Base-by-base conservation (phyloP, 2,329 filamentous ascomycete genomes). In the Ceratocystis papillata region DNA sequence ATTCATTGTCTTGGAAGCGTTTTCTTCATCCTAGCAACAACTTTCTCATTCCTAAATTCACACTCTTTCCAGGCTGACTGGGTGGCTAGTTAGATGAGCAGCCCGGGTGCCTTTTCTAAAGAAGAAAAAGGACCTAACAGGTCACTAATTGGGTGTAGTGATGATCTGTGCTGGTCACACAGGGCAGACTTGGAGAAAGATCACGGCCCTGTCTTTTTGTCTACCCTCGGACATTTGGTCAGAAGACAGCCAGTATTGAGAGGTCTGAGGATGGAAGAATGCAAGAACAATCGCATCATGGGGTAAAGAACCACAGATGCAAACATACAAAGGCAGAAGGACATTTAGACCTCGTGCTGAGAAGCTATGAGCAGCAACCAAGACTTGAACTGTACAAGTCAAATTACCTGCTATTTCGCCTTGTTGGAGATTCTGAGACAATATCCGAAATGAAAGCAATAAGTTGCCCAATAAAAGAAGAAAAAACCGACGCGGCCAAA, bases 351-450 rank as follows among this genome's bases (percentile, higher is more conserved):
- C n/a, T 50, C n/a, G n/a, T 22, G 20, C n/a, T 1, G 48, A 12
- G 10, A 41, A 50, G 28, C 53, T 57, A 30, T 57, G 53, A 57
- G 30, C 53, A 33, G 28, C 22, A 15, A 15, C 53, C 22, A 33
- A 30, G 25, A 30, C 53, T 33, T 57, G 25, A 57, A 57, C 28
- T 57, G 53, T 57, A 33, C 28, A 41, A 41, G 22, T 15, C 5
- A 28, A 57, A 17, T n/a, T 30, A 17, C 25, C 25, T 57, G 25
- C 30, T 25, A 33, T 30, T 55, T 55, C 50, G 50, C 37, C 37
- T 55, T 55, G 22, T 55, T 55, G 50, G 50, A 55, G 50, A 55
- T 55, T 15, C 20, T 30, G 50, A 55, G 48, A 53, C 48, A 53
- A 53, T 53, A 53, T n/a, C 50, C 25, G 50, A 55, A 17, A 55